Conservation (phyloP, 352 stramenopile genomes). For the Globisporangium echinulatum region DNA sequence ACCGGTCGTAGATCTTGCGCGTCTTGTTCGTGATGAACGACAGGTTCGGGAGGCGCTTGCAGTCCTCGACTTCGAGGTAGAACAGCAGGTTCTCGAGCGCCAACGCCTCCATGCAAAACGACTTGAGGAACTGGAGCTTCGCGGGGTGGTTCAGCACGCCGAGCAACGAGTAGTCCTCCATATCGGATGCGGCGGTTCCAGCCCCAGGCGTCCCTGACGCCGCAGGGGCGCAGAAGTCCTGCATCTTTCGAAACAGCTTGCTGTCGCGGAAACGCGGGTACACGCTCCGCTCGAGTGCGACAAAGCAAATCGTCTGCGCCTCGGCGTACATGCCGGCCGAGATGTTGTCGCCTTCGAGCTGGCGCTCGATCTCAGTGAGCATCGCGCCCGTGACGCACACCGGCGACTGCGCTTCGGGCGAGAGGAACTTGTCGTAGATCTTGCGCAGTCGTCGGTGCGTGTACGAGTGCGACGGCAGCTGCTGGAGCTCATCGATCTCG, state of each 20-base stretch:
- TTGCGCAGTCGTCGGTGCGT: slow-evolving; percentile 72
- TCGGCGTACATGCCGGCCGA: slow-evolving; percentile 64
- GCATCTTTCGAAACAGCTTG: slow-evolving; percentile 73
- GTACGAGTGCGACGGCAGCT: slow-evolving; percentile 73
- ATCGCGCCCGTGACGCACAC: slow-evolving; percentile 71
- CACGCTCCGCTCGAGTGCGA: slow-evolving; percentile 64
- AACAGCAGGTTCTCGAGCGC: slow-evolving; percentile 82
- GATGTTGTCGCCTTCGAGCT: slow-evolving; percentile 54
- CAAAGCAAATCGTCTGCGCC: slow-evolving; percentile 57
- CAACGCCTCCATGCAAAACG: slow-evolving; percentile 80
- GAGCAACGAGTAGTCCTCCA: slow-evolving; percentile 55
- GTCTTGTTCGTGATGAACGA: slow-evolving; percentile 78
- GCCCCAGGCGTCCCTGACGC: neutral
- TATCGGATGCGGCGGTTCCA: slow-evolving; percentile 11
- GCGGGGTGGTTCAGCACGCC: slow-evolving; percentile 62
- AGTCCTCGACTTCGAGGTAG: slow-evolving; percentile 81
- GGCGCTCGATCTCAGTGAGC: slow-evolving; percentile 57
- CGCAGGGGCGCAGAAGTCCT: slow-evolving; percentile 49
- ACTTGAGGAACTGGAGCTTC: slow-evolving; percentile 80
- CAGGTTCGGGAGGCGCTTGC: slow-evolving; percentile 74
- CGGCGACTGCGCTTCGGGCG: slow-evolving; percentile 52
- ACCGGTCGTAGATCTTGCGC: slow-evolving; percentile 74
- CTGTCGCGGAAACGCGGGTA: slow-evolving; percentile 74
- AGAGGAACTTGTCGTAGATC: slow-evolving; percentile 86
- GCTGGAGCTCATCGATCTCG: slow-evolving; percentile 71